A percentile compares a stretch with the other conserved stretches of the same genome.
phyloP scores from a whole-genome alignment of 2,329 filamentous ascomycete genomes.

The Monosporascus sp. region DNA sequence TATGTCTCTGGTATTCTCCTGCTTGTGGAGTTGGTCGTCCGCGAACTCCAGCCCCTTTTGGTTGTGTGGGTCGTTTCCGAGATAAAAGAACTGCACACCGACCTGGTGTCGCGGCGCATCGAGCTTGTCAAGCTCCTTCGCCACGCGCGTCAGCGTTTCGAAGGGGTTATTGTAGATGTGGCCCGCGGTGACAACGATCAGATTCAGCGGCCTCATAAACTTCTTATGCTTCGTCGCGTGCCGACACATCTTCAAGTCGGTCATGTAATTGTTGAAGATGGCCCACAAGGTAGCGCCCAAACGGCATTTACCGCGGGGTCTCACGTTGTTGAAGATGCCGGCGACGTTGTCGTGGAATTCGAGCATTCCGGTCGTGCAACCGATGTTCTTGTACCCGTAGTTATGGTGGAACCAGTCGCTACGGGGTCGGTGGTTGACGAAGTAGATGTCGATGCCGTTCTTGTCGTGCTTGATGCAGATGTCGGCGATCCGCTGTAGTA shows the following conservation, averaged over 20 bases:
- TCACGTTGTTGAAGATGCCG: constrained; percentile 21
- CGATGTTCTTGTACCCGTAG: constrained; percentile 20
- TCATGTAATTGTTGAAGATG: constrained; percentile 16
- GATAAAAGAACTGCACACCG: constrained; percentile 72
- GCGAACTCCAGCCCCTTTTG: constrained; percentile 52
- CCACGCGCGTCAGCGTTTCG: constrained; percentile 51
- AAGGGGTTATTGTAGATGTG: constrained; percentile 61
- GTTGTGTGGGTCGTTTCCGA: constrained; percentile 57
- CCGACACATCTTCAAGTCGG: constrained; percentile 3
- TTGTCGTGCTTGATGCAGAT: constrained; percentile 61
- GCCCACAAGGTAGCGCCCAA: constrained; percentile 12
- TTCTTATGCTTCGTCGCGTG: background rate
- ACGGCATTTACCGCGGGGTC: constrained; percentile 14
- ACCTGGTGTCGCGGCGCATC: constrained; percentile 62
- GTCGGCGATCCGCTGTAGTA: constrained; percentile 58
- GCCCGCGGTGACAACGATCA: constrained; percentile 71
- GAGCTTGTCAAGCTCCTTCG: constrained; percentile 54
- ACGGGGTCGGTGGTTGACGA: constrained; percentile 53
- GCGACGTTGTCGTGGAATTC: constrained; percentile 22
- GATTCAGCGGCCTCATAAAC: constrained; percentile 54
- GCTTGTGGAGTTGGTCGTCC: constrained; percentile 54
- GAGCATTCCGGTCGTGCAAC: constrained; percentile 7
- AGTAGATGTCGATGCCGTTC: constrained; percentile 69
- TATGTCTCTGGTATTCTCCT: constrained; percentile 58
- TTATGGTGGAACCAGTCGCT: constrained; percentile 6